A percentile compares a stretch with the other conserved stretches of the same genome.
Conservation (phyloP, 495 filamentous ascomycete species). For the Neurospora pannonica region DNA sequence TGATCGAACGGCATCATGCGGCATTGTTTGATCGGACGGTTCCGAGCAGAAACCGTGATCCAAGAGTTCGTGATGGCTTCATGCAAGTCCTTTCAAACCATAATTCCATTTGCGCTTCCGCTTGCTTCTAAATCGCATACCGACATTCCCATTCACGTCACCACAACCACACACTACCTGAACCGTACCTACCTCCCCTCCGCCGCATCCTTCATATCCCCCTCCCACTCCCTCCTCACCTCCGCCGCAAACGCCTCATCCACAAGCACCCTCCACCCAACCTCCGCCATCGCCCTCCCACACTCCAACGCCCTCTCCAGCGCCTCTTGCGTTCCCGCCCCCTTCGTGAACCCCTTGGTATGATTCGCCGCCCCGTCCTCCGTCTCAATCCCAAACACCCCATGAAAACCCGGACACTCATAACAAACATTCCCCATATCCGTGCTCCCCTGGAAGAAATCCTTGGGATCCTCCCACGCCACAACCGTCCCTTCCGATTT, state of each 20-base stretch:
- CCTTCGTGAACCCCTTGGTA: constrained; percentile 44
- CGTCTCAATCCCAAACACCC: constrained; percentile 42
- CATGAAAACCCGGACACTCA: constrained; percentile 48
- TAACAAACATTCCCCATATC: constrained; percentile 50
- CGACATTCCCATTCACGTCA: too few species aligned
- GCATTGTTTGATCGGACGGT: background rate
- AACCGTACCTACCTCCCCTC: too few species aligned
- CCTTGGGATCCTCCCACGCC: constrained; percentile 26
- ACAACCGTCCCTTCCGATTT: constrained; percentile 1
- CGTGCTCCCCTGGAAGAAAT: constrained; percentile 35
- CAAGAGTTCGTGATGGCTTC: too few species aligned
- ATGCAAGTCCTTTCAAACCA: too few species aligned
- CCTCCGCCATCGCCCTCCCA: constrained; percentile 47
- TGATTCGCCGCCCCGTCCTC: constrained; percentile 41
- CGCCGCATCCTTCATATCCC: constrained; percentile 21
- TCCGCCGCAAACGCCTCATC: constrained; percentile 38
- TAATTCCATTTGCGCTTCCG: too few species aligned
- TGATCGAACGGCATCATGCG: background rate
- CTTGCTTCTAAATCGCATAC: too few species aligned
- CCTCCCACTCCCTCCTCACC: constrained; percentile 31
- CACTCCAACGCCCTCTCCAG: constrained; percentile 38
- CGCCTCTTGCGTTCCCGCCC: constrained; percentile 40
- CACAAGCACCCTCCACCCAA: constrained; percentile 38
- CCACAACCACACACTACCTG: too few species aligned
- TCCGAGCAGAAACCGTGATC: too few species aligned